A percentile compares a stretch with the other conserved stretches of the same genome.
phyloP scores from a whole-genome alignment of 2,329 filamentous ascomycete species.

The Penicillium sp. region DNA sequence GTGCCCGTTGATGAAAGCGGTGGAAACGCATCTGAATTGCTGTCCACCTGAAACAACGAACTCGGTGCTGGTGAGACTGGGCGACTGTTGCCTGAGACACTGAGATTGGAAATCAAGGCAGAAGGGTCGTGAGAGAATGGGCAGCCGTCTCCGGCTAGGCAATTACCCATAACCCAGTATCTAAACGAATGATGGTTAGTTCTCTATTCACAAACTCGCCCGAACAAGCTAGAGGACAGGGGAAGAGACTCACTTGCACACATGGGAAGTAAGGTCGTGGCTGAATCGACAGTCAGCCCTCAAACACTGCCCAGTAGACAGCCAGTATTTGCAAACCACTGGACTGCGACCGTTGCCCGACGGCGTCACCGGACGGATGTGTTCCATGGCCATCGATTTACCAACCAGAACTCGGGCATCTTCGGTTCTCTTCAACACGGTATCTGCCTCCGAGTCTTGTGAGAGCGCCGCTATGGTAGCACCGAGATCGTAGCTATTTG shows the following conservation, averaged over 20 bases:
- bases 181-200: slow-evolving; percentile 51
- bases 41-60: slow-evolving; percentile 74
- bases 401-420: slow-evolving; percentile 75
- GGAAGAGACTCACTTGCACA: slow-evolving; percentile 83
- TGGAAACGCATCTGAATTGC: slow-evolving; percentile 78
- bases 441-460: slow-evolving; percentile 65
- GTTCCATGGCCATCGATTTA: slow-evolving; percentile 80
- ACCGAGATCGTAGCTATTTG: slow-evolving; percentile 89
- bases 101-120: slow-evolving; percentile 79
- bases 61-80: slow-evolving; percentile 63
- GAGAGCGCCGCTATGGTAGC: slow-evolving; percentile 89
- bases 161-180: slow-evolving; percentile 96
- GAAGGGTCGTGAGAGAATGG: slow-evolving; percentile 97
- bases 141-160: slow-evolving; percentile 88
- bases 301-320: slow-evolving; percentile 93
- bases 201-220: slow-evolving; percentile 5
- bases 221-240: neutral
- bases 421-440: slow-evolving; percentile 56
- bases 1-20: slow-evolving; percentile 65
- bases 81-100: slow-evolving; percentile 61
- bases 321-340: slow-evolving; percentile 95
- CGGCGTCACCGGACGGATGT: slow-evolving; percentile 74
- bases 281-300: slow-evolving; percentile 96
- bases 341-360: slow-evolving; percentile 76
- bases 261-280: slow-evolving; percentile 90